These are phyloP conservation scores for Rubus parviflorus DNA, from an alignment of 306 rosid genomes.

Conservation along the genomic window DNA sequence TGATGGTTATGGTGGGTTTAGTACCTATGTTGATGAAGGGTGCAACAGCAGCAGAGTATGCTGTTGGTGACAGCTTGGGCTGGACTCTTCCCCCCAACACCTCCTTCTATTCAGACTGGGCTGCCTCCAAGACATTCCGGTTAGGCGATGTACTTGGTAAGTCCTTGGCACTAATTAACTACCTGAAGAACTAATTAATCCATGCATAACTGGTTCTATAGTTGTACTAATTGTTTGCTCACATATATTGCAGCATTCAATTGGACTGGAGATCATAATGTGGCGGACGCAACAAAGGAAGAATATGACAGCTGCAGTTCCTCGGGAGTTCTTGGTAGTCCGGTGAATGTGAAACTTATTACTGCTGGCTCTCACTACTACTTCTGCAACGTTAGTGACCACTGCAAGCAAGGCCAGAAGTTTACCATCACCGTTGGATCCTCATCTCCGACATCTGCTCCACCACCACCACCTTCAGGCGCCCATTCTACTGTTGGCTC, in stretches of 20 bases:
- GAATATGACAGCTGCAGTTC: constrained; percentile 28
- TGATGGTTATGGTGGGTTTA: constrained; percentile 2
- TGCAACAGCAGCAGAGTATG: constrained; percentile 12
- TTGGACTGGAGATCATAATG: constrained; percentile 14
- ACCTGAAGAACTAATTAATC: too few relatives aligned
- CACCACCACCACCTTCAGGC: background rate
- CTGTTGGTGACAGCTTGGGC: constrained; percentile 27
- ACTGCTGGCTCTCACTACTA: constrained; percentile 15
- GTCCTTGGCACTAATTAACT: background rate
- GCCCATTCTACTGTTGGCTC: constrained; percentile 11
- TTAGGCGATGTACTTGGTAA: constrained; percentile 21
- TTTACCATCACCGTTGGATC: constrained; percentile 20
- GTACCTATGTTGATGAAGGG: background rate
- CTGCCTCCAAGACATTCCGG: constrained; percentile 18
- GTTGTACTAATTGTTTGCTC: background rate
- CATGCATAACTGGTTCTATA: too few relatives aligned
- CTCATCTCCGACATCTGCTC: background rate
- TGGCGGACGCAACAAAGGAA: background rate
- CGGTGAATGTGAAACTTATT: background rate
- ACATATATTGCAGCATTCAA: constrained; percentile 32
- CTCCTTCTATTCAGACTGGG: constrained; percentile 29
- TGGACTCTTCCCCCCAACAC: constrained; percentile 29
- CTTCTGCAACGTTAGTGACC: constrained; percentile 27
- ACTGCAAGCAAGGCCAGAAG: constrained; percentile 36
- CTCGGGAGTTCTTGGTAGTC: background rate